Base-by-base conservation (phyloP, 495 filamentous ascomycete genomes). In the Penicillium arizonense region DNA sequence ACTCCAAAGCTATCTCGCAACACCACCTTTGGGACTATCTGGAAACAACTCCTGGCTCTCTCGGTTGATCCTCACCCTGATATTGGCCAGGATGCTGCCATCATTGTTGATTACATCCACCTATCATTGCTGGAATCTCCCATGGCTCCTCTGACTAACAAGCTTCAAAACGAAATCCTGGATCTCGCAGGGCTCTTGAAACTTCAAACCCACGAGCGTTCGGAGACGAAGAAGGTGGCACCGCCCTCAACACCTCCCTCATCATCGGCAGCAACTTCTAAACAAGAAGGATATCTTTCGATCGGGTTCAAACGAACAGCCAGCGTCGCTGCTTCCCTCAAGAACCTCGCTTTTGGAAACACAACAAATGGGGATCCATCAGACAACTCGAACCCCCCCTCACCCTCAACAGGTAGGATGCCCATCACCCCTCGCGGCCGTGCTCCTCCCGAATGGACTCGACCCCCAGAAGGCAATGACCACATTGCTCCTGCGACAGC, bases 21-120 rank as follows among this genome's bases (percentile, higher is more conserved):
- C 57, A 95, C 90, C 0, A 87, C 96, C 14, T 96, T 92, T 66
- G 87, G 89, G 8, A 87, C 91, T 1, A 87, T 95, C 50, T 97
- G 94, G 94, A 92, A 95, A 64, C 92, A 96, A 50, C 76, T 96
- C 40, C 77, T 97, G 32, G 87, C 92, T 38, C 74, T 97, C 71
- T 90, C 90, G 30, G 90, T 96, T 24, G 94, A 97, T 57, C 93
- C 94, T 20, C 91, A 96, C 64, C 94, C 94, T 8, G 91, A 97
- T 55, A 88, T 97, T 28, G 89, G 93, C 39, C 82, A 87, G 58
- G 85, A 91, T 66, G 94, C 91, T 6, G 81, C 80, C 11, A 79
- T 86, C 26, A 82, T 97, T 35, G 80, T 96, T 21, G 94, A 97
- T 63, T 88, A 87, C 58, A 82, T 97, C 37, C 86, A 97, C 59